Evolutionary conservation across 805 yeast genomes (phyloP), one percentile per base, ranked within the genome.

Genomic region (Metschnikowia bowlesiae): DNA sequence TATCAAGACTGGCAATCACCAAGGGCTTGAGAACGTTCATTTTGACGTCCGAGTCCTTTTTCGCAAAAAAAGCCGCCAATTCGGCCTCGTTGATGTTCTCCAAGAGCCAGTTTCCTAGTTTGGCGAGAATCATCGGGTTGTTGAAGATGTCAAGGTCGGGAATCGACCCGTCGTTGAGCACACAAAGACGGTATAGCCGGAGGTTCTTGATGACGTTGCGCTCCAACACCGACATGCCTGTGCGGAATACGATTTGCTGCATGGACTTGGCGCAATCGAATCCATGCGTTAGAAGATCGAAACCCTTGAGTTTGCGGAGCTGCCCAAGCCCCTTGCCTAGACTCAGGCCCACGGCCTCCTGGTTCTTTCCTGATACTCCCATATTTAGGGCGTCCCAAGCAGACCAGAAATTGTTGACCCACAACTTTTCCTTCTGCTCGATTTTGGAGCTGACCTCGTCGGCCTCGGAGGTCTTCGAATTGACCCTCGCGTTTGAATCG

Each of bases 171-270:
- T 91, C 98, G 54, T 85, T 88, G 39, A 95, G 67, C 8, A 94
- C 96, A 42, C 95, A 95, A 44, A 94, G 74, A 51, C 97, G 75
- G 65, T 87, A 94, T 16, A 89, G 77, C 44, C 90, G 75, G 52
- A 94, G 75, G 62, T 89, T 87, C 60, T 87, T 89, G 47, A 92
- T 80, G 61, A 85, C 74, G 54, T 84, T 81, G 59, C 92, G 84
- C 61, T 94, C 97, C 54, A 94, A 75, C 11, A 92, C 77, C n/a
- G 92, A 89, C 65, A 86, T 86, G 2, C 97, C 97, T 0, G 96
- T 87, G 46, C 84, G 78, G 62, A 92, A 94, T 2, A 94, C 82
- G 7, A 88, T 82, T 57, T 84, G 84, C 64, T 94, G 99, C 53
- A 89, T 81, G 30, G 74, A 62, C 62, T 88, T 88, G n/a, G 98